Conservation (phyloP, 108 stramenopile genomes). For the Pelagomonas calceolata region DNA sequence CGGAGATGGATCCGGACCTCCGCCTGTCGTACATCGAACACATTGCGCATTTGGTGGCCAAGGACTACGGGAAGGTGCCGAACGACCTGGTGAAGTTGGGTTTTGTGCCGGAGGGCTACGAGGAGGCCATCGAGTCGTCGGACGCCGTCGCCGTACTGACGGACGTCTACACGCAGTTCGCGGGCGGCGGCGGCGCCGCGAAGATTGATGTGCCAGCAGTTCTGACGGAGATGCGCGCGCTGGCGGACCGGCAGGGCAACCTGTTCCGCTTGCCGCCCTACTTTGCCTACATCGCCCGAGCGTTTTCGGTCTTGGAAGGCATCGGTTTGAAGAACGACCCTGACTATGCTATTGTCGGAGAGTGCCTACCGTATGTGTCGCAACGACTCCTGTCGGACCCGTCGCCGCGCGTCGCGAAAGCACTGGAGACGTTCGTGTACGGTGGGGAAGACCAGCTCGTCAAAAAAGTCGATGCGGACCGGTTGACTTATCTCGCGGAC, state of each 20-base stretch:
- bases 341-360: slow-evolving; percentile 83
- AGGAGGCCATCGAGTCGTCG: slow-evolving; percentile 62
- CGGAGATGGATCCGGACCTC: slow-evolving; percentile 58
- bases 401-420: slow-evolving; percentile 60
- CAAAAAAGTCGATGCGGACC: slow-evolving; percentile 58
- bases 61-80: slow-evolving; percentile 79
- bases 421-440: slow-evolving; percentile 79
- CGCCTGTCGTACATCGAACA: slow-evolving; percentile 76
- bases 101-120: slow-evolving; percentile 67
- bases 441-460: slow-evolving; percentile 60
- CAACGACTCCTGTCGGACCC: slow-evolving; percentile 80
- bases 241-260: slow-evolving; percentile 65
- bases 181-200: slow-evolving; percentile 74
- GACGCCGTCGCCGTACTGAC: slow-evolving; percentile 75
- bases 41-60: slow-evolving; percentile 81
- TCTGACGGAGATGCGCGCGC: slow-evolving; percentile 58
- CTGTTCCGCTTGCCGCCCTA: slow-evolving; percentile 55
- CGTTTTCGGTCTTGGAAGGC: slow-evolving; percentile 82
- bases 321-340: slow-evolving; percentile 78
- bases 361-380: slow-evolving; percentile 82
- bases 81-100: slow-evolving; percentile 73
- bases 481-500: slow-evolving; percentile 63
- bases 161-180: slow-evolving; percentile 73
- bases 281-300: slow-evolving; percentile 81
- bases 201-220: slow-evolving; percentile 80